Conservation (phyloP, 768 basidiomycete species). For the Leucocoprinus birnbaumii region DNA sequence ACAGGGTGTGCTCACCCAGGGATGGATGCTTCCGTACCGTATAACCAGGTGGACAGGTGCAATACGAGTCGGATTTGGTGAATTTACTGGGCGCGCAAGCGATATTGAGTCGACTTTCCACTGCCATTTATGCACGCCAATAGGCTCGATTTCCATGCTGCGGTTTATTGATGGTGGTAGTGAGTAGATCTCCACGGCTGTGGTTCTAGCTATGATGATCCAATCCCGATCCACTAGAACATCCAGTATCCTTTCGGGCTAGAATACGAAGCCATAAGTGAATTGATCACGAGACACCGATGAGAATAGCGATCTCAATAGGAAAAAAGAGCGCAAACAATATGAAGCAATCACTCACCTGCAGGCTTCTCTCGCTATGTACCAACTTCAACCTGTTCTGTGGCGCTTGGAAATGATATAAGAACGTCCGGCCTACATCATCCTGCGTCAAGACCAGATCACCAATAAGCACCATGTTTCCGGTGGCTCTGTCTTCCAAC, state of each 20-base stretch:
- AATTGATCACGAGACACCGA: neutral
- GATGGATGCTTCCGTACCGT: slow-evolving; percentile 57
- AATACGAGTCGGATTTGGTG: neutral
- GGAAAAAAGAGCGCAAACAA: slow-evolving; percentile 2
- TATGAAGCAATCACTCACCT: slow-evolving; percentile 20
- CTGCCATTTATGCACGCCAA: slow-evolving; percentile 45
- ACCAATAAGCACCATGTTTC: slow-evolving; percentile 4
- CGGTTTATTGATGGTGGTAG: slow-evolving; percentile 22
- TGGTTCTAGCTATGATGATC: slow-evolving; percentile 42
- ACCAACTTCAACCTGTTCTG: slow-evolving; percentile 10
- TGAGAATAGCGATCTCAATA: slow-evolving; percentile 2
- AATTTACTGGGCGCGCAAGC: slow-evolving; percentile 21
- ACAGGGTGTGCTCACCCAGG: slow-evolving; percentile 38
- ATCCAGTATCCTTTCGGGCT: slow-evolving; percentile 39
- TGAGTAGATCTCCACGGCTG: slow-evolving; percentile 40
- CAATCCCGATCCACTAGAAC: slow-evolving; percentile 40
- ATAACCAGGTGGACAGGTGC: slow-evolving; percentile 44
- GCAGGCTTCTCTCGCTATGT: slow-evolving; percentile 9
- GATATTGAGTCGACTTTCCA: slow-evolving; percentile 54
- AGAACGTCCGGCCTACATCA: slow-evolving; percentile 6
- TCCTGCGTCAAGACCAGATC: slow-evolving; percentile 8
- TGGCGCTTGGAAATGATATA: slow-evolving; percentile 6
- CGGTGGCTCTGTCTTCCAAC: slow-evolving; percentile 6
- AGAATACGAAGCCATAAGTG: neutral
- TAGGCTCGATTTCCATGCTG: slow-evolving; percentile 32